Evolutionary conservation across 192 early-diverging fungal genomes (phyloP), one percentile per base, ranked within the genome.

Genomic region (Chytriomyces sp.): DNA sequence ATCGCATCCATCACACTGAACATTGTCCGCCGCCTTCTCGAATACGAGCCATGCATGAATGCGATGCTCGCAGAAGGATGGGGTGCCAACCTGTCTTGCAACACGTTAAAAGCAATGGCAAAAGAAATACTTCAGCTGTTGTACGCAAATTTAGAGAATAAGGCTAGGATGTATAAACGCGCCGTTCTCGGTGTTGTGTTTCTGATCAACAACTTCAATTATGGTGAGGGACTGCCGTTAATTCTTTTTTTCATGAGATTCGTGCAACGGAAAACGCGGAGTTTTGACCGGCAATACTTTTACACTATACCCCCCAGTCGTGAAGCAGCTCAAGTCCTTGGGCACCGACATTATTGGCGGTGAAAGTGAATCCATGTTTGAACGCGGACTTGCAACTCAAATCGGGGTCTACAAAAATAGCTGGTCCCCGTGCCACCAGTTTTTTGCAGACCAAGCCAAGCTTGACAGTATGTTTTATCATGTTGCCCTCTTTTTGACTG

Each of bases 151-250:
- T 77, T 96, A 57, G 91, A 94, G 45, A 61, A 59, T 6, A 94
- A 94, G 81, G 82, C 93, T 16, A 89, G 86, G 67, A 82, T 82
- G 13, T 95, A 94, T 81, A 93, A 93, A 61, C 89, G 91, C 67
- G 83, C 87, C 13, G 82, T 90, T 0, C 74, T 96, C 43, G 82
- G 87, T 0, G 77, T 80, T 6, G 79, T 96, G 23, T 96, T 96
- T 76, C 76, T 94, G 49, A 82, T 96, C 28, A 96, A 96, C 83
- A 96, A 96, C 77, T 93, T 87, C 65, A 84, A 94, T 68, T 91
- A 92, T 75, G 48, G 77, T 78, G 47, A 78, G 61, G 45, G 7
- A 9, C n/a, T 72, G 47, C 24, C 1, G 9, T 57, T 57, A 45
- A 13, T 44, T n/a, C n/a, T 24, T 46, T 44, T 49, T 62, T 48